A percentile compares a stretch with the other conserved stretches of the same genome.
Evolutionary conservation across 2,329 filamentous ascomycete genomes (phyloP).

Genomic region (Trichoderma asperellum): DNA sequence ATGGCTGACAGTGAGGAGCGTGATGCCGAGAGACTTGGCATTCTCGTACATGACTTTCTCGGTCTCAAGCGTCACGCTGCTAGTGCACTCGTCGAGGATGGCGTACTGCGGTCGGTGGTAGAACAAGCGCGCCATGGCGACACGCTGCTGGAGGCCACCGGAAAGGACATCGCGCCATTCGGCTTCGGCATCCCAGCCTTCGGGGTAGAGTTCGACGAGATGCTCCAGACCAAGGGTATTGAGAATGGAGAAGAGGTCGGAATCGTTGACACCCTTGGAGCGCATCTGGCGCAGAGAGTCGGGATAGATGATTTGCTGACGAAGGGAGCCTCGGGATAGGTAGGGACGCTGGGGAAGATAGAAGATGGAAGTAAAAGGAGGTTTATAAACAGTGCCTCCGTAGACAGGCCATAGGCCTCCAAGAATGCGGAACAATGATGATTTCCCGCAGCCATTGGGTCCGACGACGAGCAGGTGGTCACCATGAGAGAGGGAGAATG

Average conservation of each 20-base stretch:
- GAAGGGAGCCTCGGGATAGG: conserved; percentile 85
- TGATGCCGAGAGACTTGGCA: conserved; percentile 88
- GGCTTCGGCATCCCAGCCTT: conserved; percentile 89
- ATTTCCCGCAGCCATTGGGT: conserved; percentile 97
- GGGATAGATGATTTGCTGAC: conserved; percentile 96
- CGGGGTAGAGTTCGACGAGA: conserved; percentile 74
- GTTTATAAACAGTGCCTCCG: conserved; percentile 89
- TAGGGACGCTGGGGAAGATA: conserved; percentile 98
- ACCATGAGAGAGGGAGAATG: conserved; percentile 82
- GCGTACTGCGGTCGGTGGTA: conserved; percentile 93
- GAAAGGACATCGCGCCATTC: conserved; percentile 96
- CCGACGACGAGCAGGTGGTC: conserved; percentile 94
- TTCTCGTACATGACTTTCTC: conserved; percentile 97
- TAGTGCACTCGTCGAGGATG: conserved; percentile 96
- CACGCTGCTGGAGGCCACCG: conserved; percentile 89
- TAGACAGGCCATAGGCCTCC: conserved; percentile 98
- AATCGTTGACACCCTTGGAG: conserved; percentile 78
- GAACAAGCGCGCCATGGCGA: conserved; percentile 94
- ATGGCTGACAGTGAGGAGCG: conserved; percentile 95
- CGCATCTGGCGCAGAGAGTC: conserved; percentile 88
- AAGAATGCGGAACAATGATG: conserved; percentile 91
- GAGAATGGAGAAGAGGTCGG: conserved; percentile 77
- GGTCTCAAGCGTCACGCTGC: conserved; percentile 89
- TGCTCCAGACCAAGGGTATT: conserved; percentile 79
- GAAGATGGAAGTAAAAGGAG: conserved; percentile 90